Percentiles rank a stretch among this genome's conserved stretches.
phyloP scores from a whole-genome alignment of 2,329 filamentous ascomycete species.

The Aureobasidium leucospermi region DNA sequence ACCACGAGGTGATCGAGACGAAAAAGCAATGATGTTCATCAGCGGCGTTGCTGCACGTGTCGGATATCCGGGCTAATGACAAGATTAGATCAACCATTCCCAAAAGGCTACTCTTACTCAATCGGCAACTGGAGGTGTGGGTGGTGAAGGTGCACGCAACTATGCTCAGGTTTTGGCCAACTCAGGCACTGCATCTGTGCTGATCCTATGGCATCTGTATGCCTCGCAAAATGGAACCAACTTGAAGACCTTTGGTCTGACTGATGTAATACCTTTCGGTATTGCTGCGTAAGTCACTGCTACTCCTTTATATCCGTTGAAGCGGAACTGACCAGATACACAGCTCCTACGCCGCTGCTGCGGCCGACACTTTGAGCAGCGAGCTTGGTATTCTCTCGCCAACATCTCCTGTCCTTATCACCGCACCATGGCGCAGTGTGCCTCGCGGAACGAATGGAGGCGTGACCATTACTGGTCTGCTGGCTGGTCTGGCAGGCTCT shows the following conservation, averaged over 20 bases:
- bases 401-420: constrained; percentile 73
- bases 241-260: constrained; percentile 23
- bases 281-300: background rate
- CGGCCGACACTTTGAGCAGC: constrained; percentile 89
- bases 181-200: constrained; percentile 66
- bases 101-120: constrained; percentile 77
- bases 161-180: constrained; percentile 89
- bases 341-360: constrained; percentile 73
- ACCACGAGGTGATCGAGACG: background rate
- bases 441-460: constrained; percentile 92
- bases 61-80: background rate
- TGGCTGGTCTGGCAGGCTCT: constrained; percentile 67
- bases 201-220: constrained; percentile 44
- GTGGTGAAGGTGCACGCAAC: constrained; percentile 75
- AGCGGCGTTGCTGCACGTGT: background rate
- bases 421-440: constrained; percentile 69
- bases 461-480: constrained; percentile 67
- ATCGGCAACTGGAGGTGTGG: constrained; percentile 62
- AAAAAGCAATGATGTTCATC: background rate
- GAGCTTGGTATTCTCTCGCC: constrained; percentile 87
- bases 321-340: background rate
- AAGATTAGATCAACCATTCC: constrained; percentile 68
- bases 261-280: constrained; percentile 19
- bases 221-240: background rate
- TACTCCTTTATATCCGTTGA: too few species aligned